Evolutionary conservation across 768 basidiomycete genomes (phyloP).

Genomic region (Hydnomerulius pinastri): DNA sequence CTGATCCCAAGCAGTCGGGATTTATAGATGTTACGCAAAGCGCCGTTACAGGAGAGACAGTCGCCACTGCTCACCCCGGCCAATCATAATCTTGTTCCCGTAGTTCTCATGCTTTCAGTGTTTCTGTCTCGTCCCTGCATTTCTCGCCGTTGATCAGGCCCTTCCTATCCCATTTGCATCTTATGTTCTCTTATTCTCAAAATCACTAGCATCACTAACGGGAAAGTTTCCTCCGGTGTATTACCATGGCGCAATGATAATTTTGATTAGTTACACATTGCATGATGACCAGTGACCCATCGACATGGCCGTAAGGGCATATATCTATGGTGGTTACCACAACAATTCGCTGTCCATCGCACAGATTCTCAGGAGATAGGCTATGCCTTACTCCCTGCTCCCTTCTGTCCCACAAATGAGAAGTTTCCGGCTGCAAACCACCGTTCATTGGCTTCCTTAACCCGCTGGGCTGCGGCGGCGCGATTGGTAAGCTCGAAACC

Average conservation of each 20-base stretch:
- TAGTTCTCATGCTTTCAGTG: neutral
- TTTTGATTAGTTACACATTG: neutral
- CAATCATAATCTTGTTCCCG: constrained; percentile 20
- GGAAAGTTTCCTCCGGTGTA: constrained; percentile 2
- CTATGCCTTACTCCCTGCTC: constrained; percentile 29
- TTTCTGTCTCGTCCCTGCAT: neutral
- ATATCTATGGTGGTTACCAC: too few species aligned
- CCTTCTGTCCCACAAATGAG: constrained; percentile 70
- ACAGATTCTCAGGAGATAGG: too few species aligned
- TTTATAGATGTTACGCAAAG: constrained; percentile 73
- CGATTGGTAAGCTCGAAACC: constrained; percentile 96
- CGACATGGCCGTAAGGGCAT: neutral
- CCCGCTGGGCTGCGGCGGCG: constrained; percentile 77
- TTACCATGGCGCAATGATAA: constrained; percentile 5
- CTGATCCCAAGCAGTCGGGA: constrained; percentile 55
- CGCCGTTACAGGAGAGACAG: constrained; percentile 52
- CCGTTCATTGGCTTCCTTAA: constrained; percentile 94
- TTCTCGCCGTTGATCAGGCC: neutral
- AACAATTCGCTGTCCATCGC: too few species aligned
- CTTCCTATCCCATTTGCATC: constrained; percentile 12
- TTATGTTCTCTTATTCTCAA: constrained; percentile 20
- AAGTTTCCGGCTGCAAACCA: constrained; percentile 93
- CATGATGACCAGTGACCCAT: neutral
- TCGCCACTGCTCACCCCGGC: constrained; percentile 51
- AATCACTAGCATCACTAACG: neutral